These are phyloP conservation scores for Stachybotrys elegans DNA, from an alignment of 2,329 filamentous ascomycete species.

Conservation along the genomic window DNA sequence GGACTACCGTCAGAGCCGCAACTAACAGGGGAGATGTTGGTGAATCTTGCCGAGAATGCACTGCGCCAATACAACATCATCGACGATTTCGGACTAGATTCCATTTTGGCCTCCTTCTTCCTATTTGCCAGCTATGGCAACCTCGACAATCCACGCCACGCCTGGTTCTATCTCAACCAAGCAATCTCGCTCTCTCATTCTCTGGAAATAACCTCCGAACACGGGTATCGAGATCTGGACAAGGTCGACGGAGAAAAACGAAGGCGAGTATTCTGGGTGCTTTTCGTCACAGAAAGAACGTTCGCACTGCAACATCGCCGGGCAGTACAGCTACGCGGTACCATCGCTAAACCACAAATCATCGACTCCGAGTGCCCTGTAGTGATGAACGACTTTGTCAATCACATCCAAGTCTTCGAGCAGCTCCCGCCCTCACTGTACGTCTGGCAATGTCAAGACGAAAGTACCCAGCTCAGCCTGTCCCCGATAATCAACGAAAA, in stretches of 20 bases:
- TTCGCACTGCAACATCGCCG: constrained; percentile 24
- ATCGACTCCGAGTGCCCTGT: constrained; percentile 24
- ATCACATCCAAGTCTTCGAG: constrained; percentile 25
- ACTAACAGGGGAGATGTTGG: constrained; percentile 18
- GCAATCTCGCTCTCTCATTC: constrained; percentile 22
- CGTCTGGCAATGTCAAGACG: constrained; percentile 21
- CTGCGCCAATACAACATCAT: constrained; percentile 21
- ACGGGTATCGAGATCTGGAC: constrained; percentile 15
- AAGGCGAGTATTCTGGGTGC: constrained; percentile 25
- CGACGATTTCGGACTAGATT: constrained; percentile 21
- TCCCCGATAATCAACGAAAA: constrained; percentile 19
- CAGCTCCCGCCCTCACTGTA: constrained; percentile 21
- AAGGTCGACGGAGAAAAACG: constrained; percentile 19
- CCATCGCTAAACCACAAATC: constrained; percentile 23
- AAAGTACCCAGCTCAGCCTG: constrained; percentile 14
- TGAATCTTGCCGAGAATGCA: constrained; percentile 18
- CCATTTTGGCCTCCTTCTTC: constrained; percentile 23
- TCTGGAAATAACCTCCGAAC: constrained; percentile 20
- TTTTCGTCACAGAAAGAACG: constrained; percentile 29
- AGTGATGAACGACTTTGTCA: constrained; percentile 28
- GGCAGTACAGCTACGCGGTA: constrained; percentile 22
- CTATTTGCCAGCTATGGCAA: constrained; percentile 25
- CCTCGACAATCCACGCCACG: constrained; percentile 18
- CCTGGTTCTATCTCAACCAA: constrained; percentile 28
- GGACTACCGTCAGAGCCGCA: constrained; percentile 15